A percentile compares a stretch with the other conserved stretches of the same genome.
phyloP scores from a whole-genome alignment of 169 alveolate genomes.

The Eimeria necatrix region DNA sequence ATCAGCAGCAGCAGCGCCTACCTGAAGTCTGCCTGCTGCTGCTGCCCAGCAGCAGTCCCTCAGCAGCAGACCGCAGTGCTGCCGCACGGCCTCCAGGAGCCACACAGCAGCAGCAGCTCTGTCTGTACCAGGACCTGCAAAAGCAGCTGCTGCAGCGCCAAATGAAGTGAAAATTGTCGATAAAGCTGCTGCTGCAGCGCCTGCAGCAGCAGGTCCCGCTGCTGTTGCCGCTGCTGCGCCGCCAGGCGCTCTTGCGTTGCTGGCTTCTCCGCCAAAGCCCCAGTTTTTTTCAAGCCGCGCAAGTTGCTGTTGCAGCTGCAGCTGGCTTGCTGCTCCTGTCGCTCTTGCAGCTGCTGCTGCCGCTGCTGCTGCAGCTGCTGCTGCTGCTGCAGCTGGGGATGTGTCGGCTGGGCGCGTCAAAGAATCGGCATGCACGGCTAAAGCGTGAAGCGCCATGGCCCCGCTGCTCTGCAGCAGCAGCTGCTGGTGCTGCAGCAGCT shows the following conservation, averaged over 20 bases:
- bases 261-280: not conserved
- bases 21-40: not conserved
- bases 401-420: constrained; percentile 8
- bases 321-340: not conserved
- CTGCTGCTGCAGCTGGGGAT: not conserved
- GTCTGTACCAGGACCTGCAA: not conserved
- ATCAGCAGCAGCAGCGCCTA: not conserved
- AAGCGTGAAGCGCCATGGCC: constrained; percentile 41
- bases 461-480: constrained; percentile 63
- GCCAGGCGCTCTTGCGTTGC: not conserved
- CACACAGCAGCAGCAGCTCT: constrained; percentile 1
- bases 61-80: constrained; percentile 29
- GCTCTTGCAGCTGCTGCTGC: constrained; percentile 27
- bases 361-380: not conserved
- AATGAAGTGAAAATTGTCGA: not conserved
- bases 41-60: not conserved
- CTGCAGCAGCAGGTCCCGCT: not conserved
- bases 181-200: not conserved
- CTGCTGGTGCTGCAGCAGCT: not conserved
- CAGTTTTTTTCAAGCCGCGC: not conserved
- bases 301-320: not conserved
- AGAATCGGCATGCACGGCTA: not conserved
- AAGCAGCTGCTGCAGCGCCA: not conserved
- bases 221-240: not conserved
- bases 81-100: not conserved